These are phyloP conservation scores for Iodosphaeria phyllophila DNA, from an alignment of 2,329 filamentous ascomycete genomes.

Conservation along the genomic window DNA sequence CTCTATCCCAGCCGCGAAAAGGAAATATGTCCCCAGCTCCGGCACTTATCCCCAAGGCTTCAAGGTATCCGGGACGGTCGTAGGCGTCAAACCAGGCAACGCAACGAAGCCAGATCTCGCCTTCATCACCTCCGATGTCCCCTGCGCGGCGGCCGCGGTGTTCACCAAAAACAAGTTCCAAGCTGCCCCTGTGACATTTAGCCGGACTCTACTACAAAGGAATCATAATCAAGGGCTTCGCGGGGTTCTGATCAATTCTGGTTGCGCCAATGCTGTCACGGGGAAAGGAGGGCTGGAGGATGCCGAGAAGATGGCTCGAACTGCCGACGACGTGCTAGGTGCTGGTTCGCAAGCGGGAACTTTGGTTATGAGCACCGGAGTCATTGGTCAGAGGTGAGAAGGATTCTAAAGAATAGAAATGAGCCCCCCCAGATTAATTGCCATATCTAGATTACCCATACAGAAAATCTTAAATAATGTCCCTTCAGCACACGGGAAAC, in stretches of 20 bases:
- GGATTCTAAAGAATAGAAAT: neutral
- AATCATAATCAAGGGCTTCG: conserved; percentile 52
- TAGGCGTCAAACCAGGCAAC: conserved; percentile 86
- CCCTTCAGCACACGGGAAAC: conserved; percentile 50
- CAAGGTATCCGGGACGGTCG: conserved; percentile 67
- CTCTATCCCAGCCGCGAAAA: conserved; percentile 57
- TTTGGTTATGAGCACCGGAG: conserved; percentile 97
- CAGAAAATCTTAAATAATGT: conserved; percentile 75
- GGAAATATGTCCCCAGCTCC: conserved; percentile 71
- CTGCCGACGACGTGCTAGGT: conserved; percentile 47
- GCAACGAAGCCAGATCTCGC: conserved; percentile 83
- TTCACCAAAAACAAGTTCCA: conserved; percentile 99
- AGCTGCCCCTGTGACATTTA: conserved; percentile 83
- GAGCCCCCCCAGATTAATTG: neutral
- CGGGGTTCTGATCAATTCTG: conserved; percentile 82
- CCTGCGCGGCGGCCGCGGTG: conserved; percentile 75
- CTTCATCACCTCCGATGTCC: conserved; percentile 68
- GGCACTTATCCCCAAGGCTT: conserved; percentile 89
- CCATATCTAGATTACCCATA: conserved; percentile 53
- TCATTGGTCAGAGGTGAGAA: conserved; percentile 72
- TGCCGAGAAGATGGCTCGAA: conserved; percentile 64
- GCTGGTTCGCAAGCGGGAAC: conserved; percentile 37
- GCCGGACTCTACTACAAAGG: conserved; percentile 48
- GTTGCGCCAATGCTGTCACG: conserved; percentile 93
- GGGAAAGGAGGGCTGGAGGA: conserved; percentile 79